Evolutionary conservation across 495 filamentous ascomycete genomes (phyloP), one percentile per base, ranked within the genome.

Genomic region (Penicillium longicatenatum): DNA sequence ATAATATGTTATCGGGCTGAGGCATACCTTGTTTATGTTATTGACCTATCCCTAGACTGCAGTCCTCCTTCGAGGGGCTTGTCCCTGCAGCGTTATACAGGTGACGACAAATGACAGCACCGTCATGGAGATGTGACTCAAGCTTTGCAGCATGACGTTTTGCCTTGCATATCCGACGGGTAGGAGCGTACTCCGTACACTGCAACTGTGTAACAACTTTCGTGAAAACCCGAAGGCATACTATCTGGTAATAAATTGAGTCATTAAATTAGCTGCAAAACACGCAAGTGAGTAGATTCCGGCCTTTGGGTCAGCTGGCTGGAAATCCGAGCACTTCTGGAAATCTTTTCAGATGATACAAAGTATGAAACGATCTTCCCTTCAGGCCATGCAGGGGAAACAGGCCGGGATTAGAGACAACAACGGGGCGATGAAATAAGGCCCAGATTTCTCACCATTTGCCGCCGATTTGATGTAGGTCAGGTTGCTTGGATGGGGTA

Each of bases 321-420:
- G 9, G 7, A 9, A 11, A 35, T 12, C 31, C 1, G 12, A 35
- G 31, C 31, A 1, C 31, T 35, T 12, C 10, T 35, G 1, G 26
- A 6, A 26, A 26, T 4, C 26, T 26, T 26, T 26, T 6, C 6
- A 33, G 8, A 33, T 33, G 11, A 33, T 1, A n/a, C n/a, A 9
- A 10, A 33, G 11, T 2, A 33, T 33, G 9, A 33, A 33, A 4
- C 31, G 31, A 3, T 3, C 9, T 33, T 8, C 31, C 8, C 31
- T 35, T 14, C n/a, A 35, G 31, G 3, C 12, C 12, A 3, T 35
- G 79, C 1, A 79, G 82, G 59, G 81, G 78, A 1, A 82, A 61
- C n/a, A 79, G 50, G 4, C 79, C 80, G 0, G 79, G 79, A 17
- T 82, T 66, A 53, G 79, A 79, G 9, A 71, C 74, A 39, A 79